Evolutionary conservation across 2,329 filamentous ascomycete genomes (phyloP).

Genomic region (Mollisia scopiformis): DNA sequence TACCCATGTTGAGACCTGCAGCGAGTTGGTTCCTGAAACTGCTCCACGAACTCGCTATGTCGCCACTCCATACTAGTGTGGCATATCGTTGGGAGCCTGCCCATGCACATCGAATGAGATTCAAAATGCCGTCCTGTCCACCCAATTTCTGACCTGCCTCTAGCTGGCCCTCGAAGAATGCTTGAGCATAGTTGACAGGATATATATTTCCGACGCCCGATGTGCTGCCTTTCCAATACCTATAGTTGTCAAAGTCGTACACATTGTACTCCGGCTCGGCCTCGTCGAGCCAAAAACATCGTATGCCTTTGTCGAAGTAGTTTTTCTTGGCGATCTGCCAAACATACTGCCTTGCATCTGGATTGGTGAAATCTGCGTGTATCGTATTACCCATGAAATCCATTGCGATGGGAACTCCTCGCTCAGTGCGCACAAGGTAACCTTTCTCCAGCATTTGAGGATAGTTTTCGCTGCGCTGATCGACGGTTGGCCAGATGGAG

Average conservation of each 20-base stretch:
- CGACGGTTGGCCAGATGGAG: constrained; percentile 70
- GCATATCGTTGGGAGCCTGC: constrained; percentile 65
- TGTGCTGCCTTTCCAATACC: constrained; percentile 59
- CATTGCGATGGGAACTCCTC: constrained; percentile 60
- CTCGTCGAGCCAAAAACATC: constrained; percentile 70
- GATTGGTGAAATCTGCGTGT: constrained; percentile 67
- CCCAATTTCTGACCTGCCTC: too few species aligned
- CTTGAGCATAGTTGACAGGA: constrained; percentile 58
- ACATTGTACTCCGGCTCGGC: constrained; percentile 67
- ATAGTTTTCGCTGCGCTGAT: constrained; percentile 60
- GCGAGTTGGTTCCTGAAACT: constrained; percentile 62
- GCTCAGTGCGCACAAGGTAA: constrained; percentile 61
- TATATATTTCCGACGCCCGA: constrained; percentile 62
- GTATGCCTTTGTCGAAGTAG: constrained; percentile 65
- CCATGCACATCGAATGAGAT: constrained; percentile 60
- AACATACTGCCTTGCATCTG: constrained; percentile 57
- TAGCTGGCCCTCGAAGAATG: constrained; percentile 62
- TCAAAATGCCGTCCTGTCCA: constrained; percentile 61
- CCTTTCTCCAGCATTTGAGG: constrained; percentile 63
- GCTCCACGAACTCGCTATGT: constrained; percentile 66
- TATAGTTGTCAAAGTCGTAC: constrained; percentile 70
- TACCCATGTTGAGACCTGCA: constrained; percentile 67
- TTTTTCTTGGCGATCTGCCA: constrained; percentile 62
- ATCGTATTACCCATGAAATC: constrained; percentile 61
- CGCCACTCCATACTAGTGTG: constrained; percentile 68